Evolutionary conservation across 2,329 filamentous ascomycete genomes (phyloP).

Genomic region (Raffaelea deltoideospora): DNA sequence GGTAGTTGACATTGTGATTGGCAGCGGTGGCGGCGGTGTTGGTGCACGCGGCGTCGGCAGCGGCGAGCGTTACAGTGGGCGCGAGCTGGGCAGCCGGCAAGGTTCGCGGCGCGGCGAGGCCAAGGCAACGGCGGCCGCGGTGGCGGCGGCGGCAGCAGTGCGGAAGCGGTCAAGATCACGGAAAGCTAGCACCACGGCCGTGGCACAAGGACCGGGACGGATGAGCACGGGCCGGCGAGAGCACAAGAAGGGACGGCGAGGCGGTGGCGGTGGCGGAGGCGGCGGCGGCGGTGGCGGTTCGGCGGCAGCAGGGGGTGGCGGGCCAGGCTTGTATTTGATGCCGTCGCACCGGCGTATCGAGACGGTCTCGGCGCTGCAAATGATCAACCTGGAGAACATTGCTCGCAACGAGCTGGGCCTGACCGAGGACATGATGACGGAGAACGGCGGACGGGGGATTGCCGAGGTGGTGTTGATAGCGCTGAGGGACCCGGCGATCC

Average conservation of each 20-base stretch:
- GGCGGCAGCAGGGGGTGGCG: too few relatives aligned
- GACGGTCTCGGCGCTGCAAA: slow-evolving; percentile 59
- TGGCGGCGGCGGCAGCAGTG: too few relatives aligned
- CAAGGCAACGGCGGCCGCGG: too few relatives aligned
- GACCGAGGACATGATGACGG: slow-evolving; percentile 78
- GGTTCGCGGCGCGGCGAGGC: slow-evolving; percentile 35
- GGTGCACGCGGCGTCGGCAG: slow-evolving; percentile 15
- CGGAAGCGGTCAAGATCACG: slow-evolving; percentile 39
- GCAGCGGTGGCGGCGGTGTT: not conserved
- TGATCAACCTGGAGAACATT: slow-evolving; percentile 85
- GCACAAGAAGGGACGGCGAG: too few relatives aligned
- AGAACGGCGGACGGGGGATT: slow-evolving; percentile 79
- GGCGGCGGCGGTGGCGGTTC: too few relatives aligned
- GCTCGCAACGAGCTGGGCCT: slow-evolving; percentile 77
- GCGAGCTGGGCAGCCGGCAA: slow-evolving; percentile 35
- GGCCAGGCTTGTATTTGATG: slow-evolving; percentile 35
- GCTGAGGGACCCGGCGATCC: slow-evolving; percentile 46
- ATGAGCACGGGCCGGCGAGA: too few relatives aligned
- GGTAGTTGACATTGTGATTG: too few relatives aligned
- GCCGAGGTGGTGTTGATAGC: slow-evolving; percentile 66
- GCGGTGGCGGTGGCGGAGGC: too few relatives aligned
- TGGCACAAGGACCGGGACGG: slow-evolving; percentile 27
- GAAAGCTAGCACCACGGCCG: slow-evolving; percentile 32
- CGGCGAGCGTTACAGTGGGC: slow-evolving; percentile 30
- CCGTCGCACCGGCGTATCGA: slow-evolving; percentile 43